Conservation (phyloP, 75 land plant genomes). For the Pinus albicaulis region DNA sequence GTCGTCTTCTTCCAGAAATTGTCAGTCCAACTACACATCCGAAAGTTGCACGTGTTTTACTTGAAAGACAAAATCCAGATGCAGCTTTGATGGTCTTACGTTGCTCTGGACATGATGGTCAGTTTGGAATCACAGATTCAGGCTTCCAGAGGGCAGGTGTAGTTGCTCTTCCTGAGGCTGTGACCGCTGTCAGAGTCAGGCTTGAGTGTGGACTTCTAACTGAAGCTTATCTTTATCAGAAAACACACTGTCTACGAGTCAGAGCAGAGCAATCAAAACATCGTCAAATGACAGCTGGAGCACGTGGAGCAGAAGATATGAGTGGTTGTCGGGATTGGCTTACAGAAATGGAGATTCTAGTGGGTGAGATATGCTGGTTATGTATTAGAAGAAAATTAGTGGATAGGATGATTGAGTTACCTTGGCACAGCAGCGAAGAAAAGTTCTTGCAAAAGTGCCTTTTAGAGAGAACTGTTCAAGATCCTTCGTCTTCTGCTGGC, state of each 20-base stretch:
- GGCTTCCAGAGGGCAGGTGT: constrained; percentile 9
- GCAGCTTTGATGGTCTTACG: constrained; percentile 77
- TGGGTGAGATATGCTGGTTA: constrained; percentile 80
- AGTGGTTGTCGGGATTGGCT: constrained; percentile 33
- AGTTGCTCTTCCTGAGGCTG: constrained; percentile 76
- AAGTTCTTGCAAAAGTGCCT: constrained; percentile 68
- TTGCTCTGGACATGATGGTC: constrained; percentile 70
- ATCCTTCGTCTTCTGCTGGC: constrained; percentile 67
- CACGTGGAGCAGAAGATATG: constrained; percentile 7
- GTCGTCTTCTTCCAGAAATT: constrained; percentile 81
- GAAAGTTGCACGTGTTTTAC: constrained; percentile 75
- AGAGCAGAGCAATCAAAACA: constrained; percentile 33
- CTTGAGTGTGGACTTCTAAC: constrained; percentile 90
- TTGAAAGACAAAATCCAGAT: constrained; percentile 76
- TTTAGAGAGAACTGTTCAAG: constrained; percentile 46
- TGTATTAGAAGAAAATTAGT: constrained; percentile 68
- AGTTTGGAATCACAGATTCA: constrained; percentile 6
- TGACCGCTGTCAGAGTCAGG: constrained; percentile 80
- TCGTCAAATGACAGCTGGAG: background rate
- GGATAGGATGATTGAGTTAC: constrained; percentile 81
- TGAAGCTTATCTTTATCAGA: constrained; percentile 92
- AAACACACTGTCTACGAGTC: constrained; percentile 43
- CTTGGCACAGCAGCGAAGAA: constrained; percentile 88
- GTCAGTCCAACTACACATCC: constrained; percentile 71
- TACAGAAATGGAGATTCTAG: constrained; percentile 57